These are phyloP conservation scores for Pinus taeda DNA, from an alignment of 75 land plant species.

Conservation along the genomic window DNA sequence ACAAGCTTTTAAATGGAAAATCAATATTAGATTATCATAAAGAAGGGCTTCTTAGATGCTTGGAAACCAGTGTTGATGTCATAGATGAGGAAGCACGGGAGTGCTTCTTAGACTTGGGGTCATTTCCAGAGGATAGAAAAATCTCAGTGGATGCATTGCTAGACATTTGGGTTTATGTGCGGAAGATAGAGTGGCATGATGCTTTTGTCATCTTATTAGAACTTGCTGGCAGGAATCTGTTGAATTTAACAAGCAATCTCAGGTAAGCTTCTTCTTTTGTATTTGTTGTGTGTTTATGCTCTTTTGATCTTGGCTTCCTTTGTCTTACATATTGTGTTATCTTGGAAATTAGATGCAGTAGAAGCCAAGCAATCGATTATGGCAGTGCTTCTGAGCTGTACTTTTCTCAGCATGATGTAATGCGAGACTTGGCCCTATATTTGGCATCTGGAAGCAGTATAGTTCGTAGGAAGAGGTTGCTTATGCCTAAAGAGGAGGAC, in stretches of 20 bases:
- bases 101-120: conserved; percentile 57
- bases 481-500: conserved; percentile 49
- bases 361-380: conserved; percentile 5
- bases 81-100: conserved; percentile 27
- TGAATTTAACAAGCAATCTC: conserved; percentile 40
- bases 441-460: conserved; percentile 11
- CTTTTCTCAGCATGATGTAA: conserved; percentile 50
- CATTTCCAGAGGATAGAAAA: conserved; percentile 56
- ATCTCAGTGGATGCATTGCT: conserved; percentile 49
- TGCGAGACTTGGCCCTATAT: conserved; percentile 60
- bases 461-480: conserved; percentile 29
- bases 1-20: conserved; percentile 35
- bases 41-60: conserved; percentile 31
- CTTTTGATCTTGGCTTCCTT: too few relatives aligned
- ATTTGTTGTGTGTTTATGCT: not conserved
- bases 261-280: not conserved
- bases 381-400: conserved; percentile 40
- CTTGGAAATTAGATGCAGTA: not conserved
- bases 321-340: not conserved
- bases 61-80: conserved; percentile 36
- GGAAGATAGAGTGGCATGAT: conserved; percentile 43
- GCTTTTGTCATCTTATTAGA: conserved; percentile 49
- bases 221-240: conserved; percentile 45
- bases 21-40: conserved; percentile 48
- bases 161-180: conserved; percentile 47